Evolutionary conservation across 169 alveolate species (phyloP).

Genomic region (Plasmodium vinckei): DNA sequence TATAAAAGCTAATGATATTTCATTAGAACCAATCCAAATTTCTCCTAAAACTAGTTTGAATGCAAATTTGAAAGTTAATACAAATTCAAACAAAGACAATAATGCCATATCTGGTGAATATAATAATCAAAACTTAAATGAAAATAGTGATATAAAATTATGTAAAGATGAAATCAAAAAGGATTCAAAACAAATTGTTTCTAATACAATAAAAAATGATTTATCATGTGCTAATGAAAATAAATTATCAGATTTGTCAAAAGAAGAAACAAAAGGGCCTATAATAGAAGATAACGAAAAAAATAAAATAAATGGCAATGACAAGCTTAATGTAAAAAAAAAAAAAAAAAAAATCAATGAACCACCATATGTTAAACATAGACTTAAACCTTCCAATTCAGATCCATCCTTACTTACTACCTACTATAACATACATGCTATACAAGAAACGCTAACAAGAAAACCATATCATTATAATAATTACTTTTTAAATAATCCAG

Average conservation of each 20-base stretch:
- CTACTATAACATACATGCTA: slow-evolving; percentile 80
- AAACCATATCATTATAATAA: slow-evolving; percentile 81
- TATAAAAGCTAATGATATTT: no score
- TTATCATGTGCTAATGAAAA: not conserved
- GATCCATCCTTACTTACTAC: slow-evolving; percentile 84
- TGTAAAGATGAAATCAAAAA: no score
- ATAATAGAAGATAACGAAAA: not conserved
- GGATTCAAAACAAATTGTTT: no score
- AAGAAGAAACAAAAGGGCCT: no score
- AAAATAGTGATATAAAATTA: no score
- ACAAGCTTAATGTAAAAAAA: not conserved
- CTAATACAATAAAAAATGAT: no score
- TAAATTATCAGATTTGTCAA: not conserved
- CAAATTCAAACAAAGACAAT: no score
- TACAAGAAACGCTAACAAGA: slow-evolving; percentile 81
- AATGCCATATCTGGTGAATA: no score
- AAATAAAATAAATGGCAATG: not conserved
- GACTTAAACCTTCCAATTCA: slow-evolving; percentile 79
- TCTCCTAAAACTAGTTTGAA: no score
- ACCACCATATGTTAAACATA: slow-evolving; percentile 80
- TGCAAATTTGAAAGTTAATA: no score
- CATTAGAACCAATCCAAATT: no score
- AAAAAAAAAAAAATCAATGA: slow-evolving; percentile 39
- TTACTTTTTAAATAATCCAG: slow-evolving; percentile 63
- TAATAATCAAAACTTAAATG: no score